Evolutionary conservation across 1,284 basidiomycete species (phyloP).

Genomic region (Cryptococcus deneoformans): DNA sequence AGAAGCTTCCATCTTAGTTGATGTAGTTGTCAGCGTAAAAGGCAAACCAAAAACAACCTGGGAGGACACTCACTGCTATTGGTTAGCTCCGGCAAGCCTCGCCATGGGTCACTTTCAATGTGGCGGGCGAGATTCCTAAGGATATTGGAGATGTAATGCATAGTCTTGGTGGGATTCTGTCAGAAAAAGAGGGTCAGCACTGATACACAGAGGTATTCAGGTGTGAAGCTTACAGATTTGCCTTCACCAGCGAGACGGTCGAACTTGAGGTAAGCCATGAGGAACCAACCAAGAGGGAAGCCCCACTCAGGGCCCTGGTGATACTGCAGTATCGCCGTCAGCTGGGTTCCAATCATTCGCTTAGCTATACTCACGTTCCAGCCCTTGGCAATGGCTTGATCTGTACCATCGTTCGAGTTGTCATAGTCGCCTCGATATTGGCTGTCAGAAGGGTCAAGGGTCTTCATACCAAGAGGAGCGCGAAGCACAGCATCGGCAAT

Average conservation of each 20-base stretch:
- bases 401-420: constrained; percentile 84
- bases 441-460: constrained; percentile 76
- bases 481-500: constrained; percentile 73
- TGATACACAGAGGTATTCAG: background rate
- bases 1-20: constrained; percentile 63
- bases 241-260: constrained; percentile 59
- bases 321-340: constrained; percentile 32
- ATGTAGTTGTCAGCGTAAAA: background rate
- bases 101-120: constrained; percentile 78
- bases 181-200: background rate
- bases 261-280: constrained; percentile 87
- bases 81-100: constrained; percentile 86
- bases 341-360: background rate
- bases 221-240: constrained; percentile 57
- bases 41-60: background rate
- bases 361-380: constrained; percentile 58
- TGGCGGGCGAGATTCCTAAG: constrained; percentile 68
- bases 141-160: constrained; percentile 72
- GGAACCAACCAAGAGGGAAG: constrained; percentile 92
- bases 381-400: constrained; percentile 80
- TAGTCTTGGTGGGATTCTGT: constrained; percentile 66
- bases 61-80: constrained; percentile 57
- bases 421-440: constrained; percentile 89
- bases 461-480: constrained; percentile 89
- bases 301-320: constrained; percentile 73